These are phyloP conservation scores for Xylaria sp. DNA, from an alignment of 2,329 filamentous ascomycete genomes.

Conservation along the genomic window DNA sequence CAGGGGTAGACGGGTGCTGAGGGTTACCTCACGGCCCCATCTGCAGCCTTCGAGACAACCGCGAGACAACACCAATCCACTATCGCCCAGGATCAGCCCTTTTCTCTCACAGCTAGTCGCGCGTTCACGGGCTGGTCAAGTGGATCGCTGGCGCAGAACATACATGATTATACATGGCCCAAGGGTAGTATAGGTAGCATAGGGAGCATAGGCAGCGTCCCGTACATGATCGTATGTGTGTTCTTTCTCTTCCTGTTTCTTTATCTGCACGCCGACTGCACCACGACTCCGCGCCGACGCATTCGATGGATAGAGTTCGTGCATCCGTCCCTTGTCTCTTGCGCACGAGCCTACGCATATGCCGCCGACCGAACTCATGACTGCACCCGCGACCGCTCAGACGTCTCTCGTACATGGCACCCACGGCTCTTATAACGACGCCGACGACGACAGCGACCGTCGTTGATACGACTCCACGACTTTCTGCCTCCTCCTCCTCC, in stretches of 20 bases:
- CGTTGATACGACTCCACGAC: neutral
- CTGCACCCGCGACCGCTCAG: neutral
- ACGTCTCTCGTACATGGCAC: neutral
- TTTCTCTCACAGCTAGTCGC: conserved; percentile 1
- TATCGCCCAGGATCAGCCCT: neutral
- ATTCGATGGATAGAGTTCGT: neutral
- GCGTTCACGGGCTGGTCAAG: neutral
- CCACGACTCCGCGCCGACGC: conserved; percentile 6
- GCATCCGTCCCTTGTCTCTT: neutral
- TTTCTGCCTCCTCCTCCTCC: neutral
- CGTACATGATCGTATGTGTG: neutral
- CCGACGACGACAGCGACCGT: neutral
- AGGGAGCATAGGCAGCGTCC: neutral
- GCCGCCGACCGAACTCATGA: neutral
- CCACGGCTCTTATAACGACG: neutral
- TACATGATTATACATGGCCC: neutral
- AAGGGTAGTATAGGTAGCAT: neutral
- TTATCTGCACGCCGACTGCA: neutral
- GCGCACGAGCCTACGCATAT: conserved; percentile 4
- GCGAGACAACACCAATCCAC: conserved; percentile 9
- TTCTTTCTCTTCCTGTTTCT: neutral
- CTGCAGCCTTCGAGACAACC: conserved; percentile 13
- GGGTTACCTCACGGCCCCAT: neutral
- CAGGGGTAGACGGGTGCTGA: conserved; percentile 3
- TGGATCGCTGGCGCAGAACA: conserved; percentile 4